Percentiles rank a stretch among this genome's conserved stretches.
phyloP scores from a whole-genome alignment of 805 yeast species.

The Monosporozyma aerobia region DNA sequence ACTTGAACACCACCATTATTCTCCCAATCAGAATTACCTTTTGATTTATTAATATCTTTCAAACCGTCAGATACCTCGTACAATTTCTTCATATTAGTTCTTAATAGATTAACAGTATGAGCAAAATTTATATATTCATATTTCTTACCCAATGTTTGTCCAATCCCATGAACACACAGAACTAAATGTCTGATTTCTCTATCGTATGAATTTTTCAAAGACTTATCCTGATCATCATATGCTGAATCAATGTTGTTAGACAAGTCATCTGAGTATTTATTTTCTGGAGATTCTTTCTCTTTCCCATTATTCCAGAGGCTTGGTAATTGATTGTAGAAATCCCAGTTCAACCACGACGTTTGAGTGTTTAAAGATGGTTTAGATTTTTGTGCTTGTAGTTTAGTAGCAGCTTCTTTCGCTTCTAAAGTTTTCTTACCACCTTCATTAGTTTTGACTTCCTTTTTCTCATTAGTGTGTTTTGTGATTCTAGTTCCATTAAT shows the following conservation, averaged over 20 bases:
- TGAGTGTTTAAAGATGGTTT: not conserved
- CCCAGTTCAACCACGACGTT: slow-evolving; percentile 6
- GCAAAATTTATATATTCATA: slow-evolving; percentile 80
- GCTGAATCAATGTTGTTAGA: slow-evolving; percentile 35
- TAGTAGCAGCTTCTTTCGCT: not conserved
- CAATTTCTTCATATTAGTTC: slow-evolving; percentile 47
- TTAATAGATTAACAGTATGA: slow-evolving; percentile 64
- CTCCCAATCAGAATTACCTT: slow-evolving; percentile 34
- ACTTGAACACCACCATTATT: slow-evolving; percentile 64
- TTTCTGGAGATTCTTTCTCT: slow-evolving; percentile 13
- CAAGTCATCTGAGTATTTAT: slow-evolving; percentile 32
- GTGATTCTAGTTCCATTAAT: slow-evolving; percentile 35
- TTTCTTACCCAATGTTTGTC: slow-evolving; percentile 73
- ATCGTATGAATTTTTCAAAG: slow-evolving; percentile 27
- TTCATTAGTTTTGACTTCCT: not conserved
- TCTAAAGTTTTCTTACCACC: not conserved
- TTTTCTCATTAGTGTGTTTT: not conserved
- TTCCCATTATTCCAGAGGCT: not conserved
- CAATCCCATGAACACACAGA: slow-evolving; percentile 91
- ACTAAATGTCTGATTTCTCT: slow-evolving; percentile 49
- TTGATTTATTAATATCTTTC: slow-evolving; percentile 35
- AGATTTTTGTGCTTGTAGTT: not conserved
- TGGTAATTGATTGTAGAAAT: slow-evolving; percentile 4
- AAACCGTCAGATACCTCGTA: slow-evolving; percentile 36
- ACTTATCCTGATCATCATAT: slow-evolving; percentile 36